Base-by-base conservation (phyloP, 306 rosid species). In the Vigna radiata region DNA sequence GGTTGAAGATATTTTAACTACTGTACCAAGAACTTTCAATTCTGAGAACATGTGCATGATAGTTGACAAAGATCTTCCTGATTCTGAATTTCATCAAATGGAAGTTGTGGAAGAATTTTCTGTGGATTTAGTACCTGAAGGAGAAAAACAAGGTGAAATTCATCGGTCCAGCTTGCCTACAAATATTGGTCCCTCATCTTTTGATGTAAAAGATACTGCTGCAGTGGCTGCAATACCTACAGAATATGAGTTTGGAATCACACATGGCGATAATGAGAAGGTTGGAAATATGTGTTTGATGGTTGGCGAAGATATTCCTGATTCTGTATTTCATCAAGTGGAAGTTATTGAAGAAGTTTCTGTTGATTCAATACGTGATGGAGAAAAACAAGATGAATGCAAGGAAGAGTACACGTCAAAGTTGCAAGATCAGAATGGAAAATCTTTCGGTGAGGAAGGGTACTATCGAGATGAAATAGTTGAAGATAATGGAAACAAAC, bases 1-100 rank as follows among this genome's bases (percentile, higher is more conserved):
- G 56, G 27, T 49, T 75, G 77, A 63, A 13, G 80, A 66, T 62
- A 36, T 41, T 62, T 36, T 43, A 16, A 65, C 60, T 25, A 39
- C 25, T 39, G 73, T 14, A 46, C 44, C 68, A 16, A 68, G 62
- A 29, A 43, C 14, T 37, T 68, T 56, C 29, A 33, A 56, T 48
- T 62, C 63, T 47, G 83, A 68, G n/a, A 74, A 69, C 14, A 29
- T 14, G 11, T 64, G 33, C 21, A 55, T 71, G 46, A 56, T 65
- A 10, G 74, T 60, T 54, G 75, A 1, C 0, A 77, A 82, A 59
- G 70, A 41, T 50, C 2, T 48, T 73, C 72, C 29, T 37, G 89
- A 56, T 72, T 44, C 74, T 18, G 53, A 69, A 76, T 27, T 49
- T 85, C 82, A 87, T 17, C 76, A 60, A 33, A 37, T 56, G 44